These are phyloP conservation scores for Eucalyptus urophylla DNA, from an alignment of 345 rosid species.

Conservation along the genomic window DNA sequence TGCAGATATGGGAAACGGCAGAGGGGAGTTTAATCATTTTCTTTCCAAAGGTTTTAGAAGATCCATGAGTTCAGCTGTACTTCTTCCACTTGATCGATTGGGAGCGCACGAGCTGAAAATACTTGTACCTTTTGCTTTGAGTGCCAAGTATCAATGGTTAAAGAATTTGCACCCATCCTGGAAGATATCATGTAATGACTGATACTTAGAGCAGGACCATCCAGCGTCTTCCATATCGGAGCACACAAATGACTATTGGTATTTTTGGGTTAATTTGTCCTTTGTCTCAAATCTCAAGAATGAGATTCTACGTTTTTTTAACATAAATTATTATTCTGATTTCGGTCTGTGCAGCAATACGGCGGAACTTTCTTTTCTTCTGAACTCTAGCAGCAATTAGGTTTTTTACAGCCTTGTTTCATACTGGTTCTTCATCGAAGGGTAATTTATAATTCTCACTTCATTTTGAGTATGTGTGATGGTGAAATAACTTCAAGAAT, in stretches of 20 bases:
- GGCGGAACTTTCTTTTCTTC: not conserved
- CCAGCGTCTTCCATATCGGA: not conserved
- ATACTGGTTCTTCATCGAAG: not conserved
- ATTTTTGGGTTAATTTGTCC: not conserved
- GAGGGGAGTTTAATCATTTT: too few species aligned
- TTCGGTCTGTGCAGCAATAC: not conserved
- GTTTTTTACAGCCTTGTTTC: not conserved
- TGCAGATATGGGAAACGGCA: too few species aligned
- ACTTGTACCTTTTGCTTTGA: not conserved
- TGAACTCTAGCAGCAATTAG: not conserved
- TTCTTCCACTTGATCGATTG: too few species aligned
- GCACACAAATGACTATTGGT: not conserved
- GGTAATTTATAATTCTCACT: not conserved
- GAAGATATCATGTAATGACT: not conserved
- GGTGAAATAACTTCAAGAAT: not conserved
- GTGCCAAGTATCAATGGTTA: not conserved
- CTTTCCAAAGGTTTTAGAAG: too few species aligned
- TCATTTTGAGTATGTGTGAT: not conserved
- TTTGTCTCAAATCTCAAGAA: not conserved
- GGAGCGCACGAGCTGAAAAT: too few species aligned
- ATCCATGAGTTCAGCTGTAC: too few species aligned
- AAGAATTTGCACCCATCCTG: not conserved
- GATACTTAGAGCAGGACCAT: not conserved
- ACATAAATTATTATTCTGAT: not conserved
- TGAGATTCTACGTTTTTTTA: not conserved